Base-by-base conservation (phyloP, 1,139 yeast genomes). In the Taphrina confusa region DNA sequence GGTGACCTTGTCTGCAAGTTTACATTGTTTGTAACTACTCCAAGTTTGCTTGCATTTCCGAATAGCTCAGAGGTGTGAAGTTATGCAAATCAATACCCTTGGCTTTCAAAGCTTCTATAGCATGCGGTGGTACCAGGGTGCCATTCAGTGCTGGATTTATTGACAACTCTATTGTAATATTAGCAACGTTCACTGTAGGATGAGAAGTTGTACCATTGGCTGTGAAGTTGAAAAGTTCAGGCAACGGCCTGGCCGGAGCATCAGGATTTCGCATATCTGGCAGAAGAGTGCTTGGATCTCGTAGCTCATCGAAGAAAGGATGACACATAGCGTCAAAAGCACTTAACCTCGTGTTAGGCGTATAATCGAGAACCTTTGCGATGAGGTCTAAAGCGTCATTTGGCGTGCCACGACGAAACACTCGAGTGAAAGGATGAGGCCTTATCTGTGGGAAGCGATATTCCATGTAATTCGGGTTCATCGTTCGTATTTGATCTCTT, bases 381-480 rank as follows among this genome's bases (percentile, higher is more conserved):
- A 86, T 79, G 65, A 86, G 77, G 63, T 80, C 84, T 60, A 85
- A 79, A 67, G 88, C 83, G 65, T 84, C 90, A 1, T 40, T 28
- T 11, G 76, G 71, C 22, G 80, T 74, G 64, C 77, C 72, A 66
- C 84, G 84, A 68, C 89, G 83, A 75, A 92, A 91, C 31, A 92
- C 92, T 69, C 86, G 87, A 60, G 80, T 75, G 68, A 92, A 79
- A 33, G 97, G 97, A 62, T 92, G 95, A 62, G 97, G 95, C 72
- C 87, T 86, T 70, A 92, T 92, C 68, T 89, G 92, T 1, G 98
- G 98, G 78, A 92, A 92, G 70, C 89, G 87, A 75, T 92, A 97
- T 72, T 92, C 98, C 85, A 89, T 87, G 75, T 92, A 94, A 74
- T 90, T 91, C 62, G 97, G 96, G 74, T 92, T 92, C 98, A 92